Conservation (phyloP, 2,329 filamentous ascomycete genomes). For the Venturia nashicola region DNA sequence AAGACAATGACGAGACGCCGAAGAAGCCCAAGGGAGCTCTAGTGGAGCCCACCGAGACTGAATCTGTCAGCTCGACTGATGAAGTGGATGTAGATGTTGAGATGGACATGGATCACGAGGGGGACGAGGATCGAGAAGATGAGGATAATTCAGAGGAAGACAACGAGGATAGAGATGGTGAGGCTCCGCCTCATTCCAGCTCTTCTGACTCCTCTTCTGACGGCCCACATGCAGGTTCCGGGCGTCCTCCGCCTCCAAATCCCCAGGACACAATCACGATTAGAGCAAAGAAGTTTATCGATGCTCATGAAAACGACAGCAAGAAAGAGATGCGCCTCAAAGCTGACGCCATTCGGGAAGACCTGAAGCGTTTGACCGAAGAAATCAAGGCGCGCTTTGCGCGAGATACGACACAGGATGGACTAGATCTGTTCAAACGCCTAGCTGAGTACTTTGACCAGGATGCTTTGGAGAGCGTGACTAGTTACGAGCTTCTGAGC, state of each 20-base stretch:
- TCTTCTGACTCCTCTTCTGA: slow-evolving; percentile 53
- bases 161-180: slow-evolving; percentile 39
- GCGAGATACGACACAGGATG: slow-evolving; percentile 24
- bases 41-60: neutral
- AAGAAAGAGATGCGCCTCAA: slow-evolving; percentile 65
- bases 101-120: slow-evolving; percentile 28
- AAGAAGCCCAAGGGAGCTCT: slow-evolving; percentile 11
- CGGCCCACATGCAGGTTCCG: slow-evolving; percentile 17
- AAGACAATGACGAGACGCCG: slow-evolving; percentile 16
- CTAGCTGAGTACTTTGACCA: slow-evolving; percentile 78
- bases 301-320: slow-evolving; percentile 67
- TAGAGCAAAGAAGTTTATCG: slow-evolving; percentile 72
- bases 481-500: slow-evolving; percentile 83
- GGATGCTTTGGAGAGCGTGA: slow-evolving; percentile 83
- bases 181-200: slow-evolving; percentile 31
- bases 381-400: slow-evolving; percentile 64
- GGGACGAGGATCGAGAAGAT: slow-evolving; percentile 41
- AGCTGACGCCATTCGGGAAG: slow-evolving; percentile 61
- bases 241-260: slow-evolving; percentile 19
- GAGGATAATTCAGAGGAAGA: slow-evolving; percentile 30
- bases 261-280: slow-evolving; percentile 52
- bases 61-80: neutral
- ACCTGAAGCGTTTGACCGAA: slow-evolving; percentile 57
- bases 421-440: slow-evolving; percentile 56
- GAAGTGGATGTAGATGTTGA: slow-evolving; percentile 3